Percentiles rank a stretch among this genome's conserved stretches.
These are phyloP conservation scores for Batkoa obscura DNA, from an alignment of 371 early-diverging fungal genomes.

Conservation along the genomic window DNA sequence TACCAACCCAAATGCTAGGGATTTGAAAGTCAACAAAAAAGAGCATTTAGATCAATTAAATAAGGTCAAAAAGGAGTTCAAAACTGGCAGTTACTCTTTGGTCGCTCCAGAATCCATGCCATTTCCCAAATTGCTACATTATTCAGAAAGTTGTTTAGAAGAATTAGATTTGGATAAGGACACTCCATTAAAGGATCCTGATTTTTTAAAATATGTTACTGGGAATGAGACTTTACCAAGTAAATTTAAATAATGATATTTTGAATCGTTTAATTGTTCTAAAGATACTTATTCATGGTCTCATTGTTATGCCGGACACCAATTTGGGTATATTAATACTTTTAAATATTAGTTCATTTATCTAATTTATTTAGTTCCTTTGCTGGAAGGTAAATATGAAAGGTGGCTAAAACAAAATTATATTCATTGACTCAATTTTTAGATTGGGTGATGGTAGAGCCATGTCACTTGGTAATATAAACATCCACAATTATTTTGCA, in stretches of 20 bases:
- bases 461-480: slow-evolving; percentile 42
- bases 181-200: slow-evolving; percentile 9
- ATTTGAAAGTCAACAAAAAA: too few relatives aligned
- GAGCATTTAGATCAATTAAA: too few relatives aligned
- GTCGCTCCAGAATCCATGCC: slow-evolving; percentile 25
- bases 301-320: slow-evolving; percentile 72
- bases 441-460: slow-evolving; percentile 80
- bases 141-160: slow-evolving; percentile 16
- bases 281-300: slow-evolving; percentile 55
- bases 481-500: neutral
- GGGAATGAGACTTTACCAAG: slow-evolving; percentile 17
- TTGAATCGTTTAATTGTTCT: slow-evolving; percentile 9
- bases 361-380: slow-evolving; percentile 14
- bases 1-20: too few relatives aligned
- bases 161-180: slow-evolving; percentile 22
- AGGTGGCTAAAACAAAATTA: neutral
- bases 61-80: too few relatives aligned
- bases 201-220: slow-evolving; percentile 18
- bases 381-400: slow-evolving; percentile 26
- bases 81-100: too few relatives aligned
- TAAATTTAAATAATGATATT: slow-evolving; percentile 1
- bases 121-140: slow-evolving; percentile 21
- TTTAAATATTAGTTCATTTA: neutral
- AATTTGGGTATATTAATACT: slow-evolving; percentile 46
- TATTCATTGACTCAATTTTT: neutral